Base-by-base conservation (phyloP, 2,329 filamentous ascomycete species). In the Talaromyces amestolkiae region DNA sequence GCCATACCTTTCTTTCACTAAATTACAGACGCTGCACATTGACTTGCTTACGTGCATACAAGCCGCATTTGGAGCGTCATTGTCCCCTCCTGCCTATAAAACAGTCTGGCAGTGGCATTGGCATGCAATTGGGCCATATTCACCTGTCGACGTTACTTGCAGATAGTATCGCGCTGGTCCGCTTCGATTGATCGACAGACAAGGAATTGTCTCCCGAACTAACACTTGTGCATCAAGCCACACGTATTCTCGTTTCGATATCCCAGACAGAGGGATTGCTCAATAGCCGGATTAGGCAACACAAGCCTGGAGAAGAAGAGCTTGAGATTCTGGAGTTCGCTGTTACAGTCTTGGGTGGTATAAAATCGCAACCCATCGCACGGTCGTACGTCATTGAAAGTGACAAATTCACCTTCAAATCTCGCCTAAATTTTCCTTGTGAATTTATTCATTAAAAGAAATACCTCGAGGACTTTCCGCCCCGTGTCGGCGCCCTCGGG, bases 401-500 rank as follows among this genome's bases (percentile, higher is more conserved):
- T 63, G 51, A 49, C 39, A 58, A 33, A 43, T 35, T 63, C 33
- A 37, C 51, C 58, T 47, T 58, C 37, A 49, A n/a, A 47, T 58
- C 39, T 22, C 51, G 39, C 49, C 33, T 43, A 24, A 31, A 15
- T 19, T 58, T 58, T 31, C 13, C 27, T 22, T 22, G 15, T n/a
- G 24, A 33, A 54, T 19, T 31, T 31, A 19, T 37, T 58, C 19
- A 19, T n/a, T 58, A 58, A 35, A 47, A 9, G 22, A 51, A 62
- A 54, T 24, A 37, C 17, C 19, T 63, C 61, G 31, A 63, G 39
- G 39, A 49, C 41, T 47, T 43, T 58, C n/a, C 41, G 51, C 53
- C 61, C 45, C 41, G 68, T 71, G 70, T 72, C 74, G 75, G 72
- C 71, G 76, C 75, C 77, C 76, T 77, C 76, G 69, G 76, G 75